Conservation (phyloP, 306 rosid species). For the Rosa chinensis region DNA sequence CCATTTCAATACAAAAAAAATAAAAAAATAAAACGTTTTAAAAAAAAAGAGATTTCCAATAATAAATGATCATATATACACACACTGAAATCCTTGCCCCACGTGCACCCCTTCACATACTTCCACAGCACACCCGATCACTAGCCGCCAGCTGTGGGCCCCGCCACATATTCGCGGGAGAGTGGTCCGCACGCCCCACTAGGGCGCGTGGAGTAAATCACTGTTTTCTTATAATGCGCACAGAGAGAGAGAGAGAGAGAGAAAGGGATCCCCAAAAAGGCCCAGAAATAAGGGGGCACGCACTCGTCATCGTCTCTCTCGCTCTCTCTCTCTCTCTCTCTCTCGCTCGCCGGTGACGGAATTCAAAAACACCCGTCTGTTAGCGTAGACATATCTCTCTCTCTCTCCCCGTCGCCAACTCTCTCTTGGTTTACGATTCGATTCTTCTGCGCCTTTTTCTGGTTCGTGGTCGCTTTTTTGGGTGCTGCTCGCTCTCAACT, state of each 20-base stretch:
- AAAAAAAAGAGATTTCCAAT: not conserved
- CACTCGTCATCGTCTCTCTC: constrained; percentile 42
- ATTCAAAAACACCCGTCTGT: constrained; percentile 42
- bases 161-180: not conserved
- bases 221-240: constrained; percentile 16
- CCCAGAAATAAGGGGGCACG: constrained; percentile 9
- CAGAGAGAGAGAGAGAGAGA: not conserved
- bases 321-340: not conserved
- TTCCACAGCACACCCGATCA: constrained; percentile 33
- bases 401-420: not conserved
- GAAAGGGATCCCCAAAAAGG: constrained; percentile 5
- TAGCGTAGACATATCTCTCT: constrained; percentile 22
- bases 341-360: constrained; percentile 54
- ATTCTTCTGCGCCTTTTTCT: constrained; percentile 4
- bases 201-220: constrained; percentile 31
- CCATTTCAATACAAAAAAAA: not conserved
- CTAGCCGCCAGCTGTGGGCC: not conserved
- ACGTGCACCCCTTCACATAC: constrained; percentile 37
- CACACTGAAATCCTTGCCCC: constrained; percentile 19
- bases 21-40: not conserved
- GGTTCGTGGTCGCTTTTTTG: constrained; percentile 16
- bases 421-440: constrained; percentile 29
- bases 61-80: not conserved
- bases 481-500: constrained; percentile 12
- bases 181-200: constrained; percentile 23